These are phyloP conservation scores for Phyllosticta paracitricarpa DNA, from an alignment of 2,329 filamentous ascomycete species.

Conservation along the genomic window DNA sequence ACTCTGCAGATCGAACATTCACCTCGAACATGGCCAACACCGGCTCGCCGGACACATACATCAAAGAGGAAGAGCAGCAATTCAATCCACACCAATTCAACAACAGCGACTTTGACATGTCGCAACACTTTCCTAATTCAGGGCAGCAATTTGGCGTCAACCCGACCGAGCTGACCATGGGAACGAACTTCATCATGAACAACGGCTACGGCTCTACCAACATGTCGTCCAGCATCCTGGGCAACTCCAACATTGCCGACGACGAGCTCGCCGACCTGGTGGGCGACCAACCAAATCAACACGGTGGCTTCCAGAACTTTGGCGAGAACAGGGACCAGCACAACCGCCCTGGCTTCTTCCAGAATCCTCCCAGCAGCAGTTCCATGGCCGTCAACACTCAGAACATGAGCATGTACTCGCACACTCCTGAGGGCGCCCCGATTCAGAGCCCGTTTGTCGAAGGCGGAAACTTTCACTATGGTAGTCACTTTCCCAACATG, in stretches of 20 bases:
- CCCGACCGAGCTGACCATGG: slow-evolving; percentile 74
- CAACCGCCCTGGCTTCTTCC: slow-evolving; percentile 39
- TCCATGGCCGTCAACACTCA: slow-evolving; percentile 43
- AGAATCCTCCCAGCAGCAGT: slow-evolving; percentile 22
- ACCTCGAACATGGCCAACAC: slow-evolving; percentile 43
- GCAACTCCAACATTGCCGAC: slow-evolving; percentile 70
- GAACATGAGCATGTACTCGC: slow-evolving; percentile 67
- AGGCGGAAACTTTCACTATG: slow-evolving; percentile 59
- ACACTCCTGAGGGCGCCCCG: slow-evolving; percentile 82
- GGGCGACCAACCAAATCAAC: slow-evolving; percentile 29
- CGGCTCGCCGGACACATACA: slow-evolving; percentile 49
- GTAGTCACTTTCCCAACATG: slow-evolving; percentile 43
- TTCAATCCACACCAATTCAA: slow-evolving; percentile 43
- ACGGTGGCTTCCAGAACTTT: slow-evolving; percentile 39
- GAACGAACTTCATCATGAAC: slow-evolving; percentile 43
- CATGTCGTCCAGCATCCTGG: slow-evolving; percentile 62
- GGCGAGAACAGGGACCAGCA: slow-evolving; percentile 46
- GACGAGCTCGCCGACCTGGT: slow-evolving; percentile 77
- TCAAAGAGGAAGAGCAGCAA: slow-evolving; percentile 57
- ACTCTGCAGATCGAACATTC: slow-evolving; percentile 31
- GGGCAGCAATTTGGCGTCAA: slow-evolving; percentile 51
- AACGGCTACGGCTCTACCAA: slow-evolving; percentile 50
- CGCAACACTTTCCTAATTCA: slow-evolving; percentile 35
- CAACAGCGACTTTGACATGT: slow-evolving; percentile 41
- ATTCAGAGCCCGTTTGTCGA: slow-evolving; percentile 84